A percentile compares a stretch with the other conserved stretches of the same genome.
These are phyloP conservation scores for Juncus inflexus DNA, from an alignment of 176 grass and related monocot genomes.

Conservation along the genomic window DNA sequence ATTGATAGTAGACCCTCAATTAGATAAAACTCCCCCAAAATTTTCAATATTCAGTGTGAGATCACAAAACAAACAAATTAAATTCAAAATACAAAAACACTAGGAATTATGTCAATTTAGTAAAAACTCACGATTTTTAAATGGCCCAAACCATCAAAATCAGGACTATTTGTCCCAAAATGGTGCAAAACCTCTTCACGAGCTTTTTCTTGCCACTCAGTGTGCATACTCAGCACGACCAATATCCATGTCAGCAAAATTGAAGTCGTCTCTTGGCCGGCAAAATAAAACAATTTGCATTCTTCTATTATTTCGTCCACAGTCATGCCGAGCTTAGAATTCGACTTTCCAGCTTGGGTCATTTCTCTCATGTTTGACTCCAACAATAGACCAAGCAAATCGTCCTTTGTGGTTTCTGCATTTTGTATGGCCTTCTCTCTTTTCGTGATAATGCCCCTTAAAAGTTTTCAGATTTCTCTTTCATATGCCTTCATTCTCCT, in stretches of 20 bases:
- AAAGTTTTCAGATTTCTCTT: constrained; percentile 24
- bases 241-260: constrained; percentile 79
- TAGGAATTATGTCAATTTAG: not conserved
- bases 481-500: constrained; percentile 11
- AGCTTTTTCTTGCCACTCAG: constrained; percentile 60
- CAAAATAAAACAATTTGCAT: constrained; percentile 93
- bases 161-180: constrained; percentile 45
- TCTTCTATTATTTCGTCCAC: constrained; percentile 64
- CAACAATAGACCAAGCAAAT: constrained; percentile 34
- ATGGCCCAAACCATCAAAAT: constrained; percentile 48
- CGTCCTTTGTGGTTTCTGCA: constrained; percentile 17
- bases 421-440: constrained; percentile 17
- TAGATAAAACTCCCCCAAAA: not conserved
- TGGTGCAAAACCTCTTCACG: constrained; percentile 67
- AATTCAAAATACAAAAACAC: not conserved
- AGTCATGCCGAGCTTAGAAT: constrained; percentile 39
- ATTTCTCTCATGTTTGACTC: constrained; percentile 27
- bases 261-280: constrained; percentile 70
- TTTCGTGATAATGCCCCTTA: constrained; percentile 34
- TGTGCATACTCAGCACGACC: constrained; percentile 66
- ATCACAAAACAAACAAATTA: not conserved
- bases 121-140: constrained; percentile 73
- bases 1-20: not conserved
- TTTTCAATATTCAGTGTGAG: too few species aligned
- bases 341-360: constrained; percentile 6